Conservation (phyloP, 257 asterid species). For the Nicotiana noctiflora region DNA sequence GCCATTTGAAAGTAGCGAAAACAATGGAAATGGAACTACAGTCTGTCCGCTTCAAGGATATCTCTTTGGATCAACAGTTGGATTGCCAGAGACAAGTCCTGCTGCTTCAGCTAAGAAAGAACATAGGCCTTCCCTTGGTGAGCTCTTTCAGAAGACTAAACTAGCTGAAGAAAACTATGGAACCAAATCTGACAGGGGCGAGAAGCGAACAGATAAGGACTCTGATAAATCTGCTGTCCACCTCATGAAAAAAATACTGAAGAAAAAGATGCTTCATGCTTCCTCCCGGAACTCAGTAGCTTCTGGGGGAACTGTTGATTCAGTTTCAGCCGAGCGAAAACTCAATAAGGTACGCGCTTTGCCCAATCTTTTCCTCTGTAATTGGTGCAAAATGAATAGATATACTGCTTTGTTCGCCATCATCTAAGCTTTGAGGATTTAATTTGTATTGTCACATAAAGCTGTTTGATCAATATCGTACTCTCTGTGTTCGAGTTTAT, state of each 20-base stretch:
- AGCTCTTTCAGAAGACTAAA: slow-evolving; percentile 80
- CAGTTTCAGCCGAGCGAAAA: slow-evolving; percentile 60
- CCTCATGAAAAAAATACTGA: slow-evolving; percentile 68
- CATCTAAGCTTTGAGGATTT: not conserved
- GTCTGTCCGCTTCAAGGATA: slow-evolving; percentile 78
- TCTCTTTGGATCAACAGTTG: slow-evolving; percentile 76
- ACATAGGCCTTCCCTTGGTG: slow-evolving; percentile 81
- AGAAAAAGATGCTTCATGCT: slow-evolving; percentile 38
- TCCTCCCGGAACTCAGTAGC: slow-evolving; percentile 34
- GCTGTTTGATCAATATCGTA: not conserved
- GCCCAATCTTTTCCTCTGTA: not conserved
- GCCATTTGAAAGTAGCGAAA: slow-evolving; percentile 46
- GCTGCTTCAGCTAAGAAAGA: slow-evolving; percentile 39
- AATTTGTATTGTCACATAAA: not conserved
- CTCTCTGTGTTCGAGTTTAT: too few relatives aligned
- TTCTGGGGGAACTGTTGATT: slow-evolving; percentile 39
- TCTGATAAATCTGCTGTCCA: slow-evolving; percentile 57
- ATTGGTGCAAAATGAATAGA: not conserved
- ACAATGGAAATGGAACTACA: slow-evolving; percentile 37
- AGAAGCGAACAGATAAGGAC: slow-evolving; percentile 54
- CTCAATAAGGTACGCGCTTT: slow-evolving; percentile 45
- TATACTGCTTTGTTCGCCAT: not conserved
- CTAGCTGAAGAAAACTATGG: slow-evolving; percentile 51
- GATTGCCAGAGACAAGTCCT: slow-evolving; percentile 39
- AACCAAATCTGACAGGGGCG: slow-evolving; percentile 37